These are phyloP conservation scores for Venturia asperata DNA, from an alignment of 2,329 filamentous ascomycete species.

Conservation along the genomic window DNA sequence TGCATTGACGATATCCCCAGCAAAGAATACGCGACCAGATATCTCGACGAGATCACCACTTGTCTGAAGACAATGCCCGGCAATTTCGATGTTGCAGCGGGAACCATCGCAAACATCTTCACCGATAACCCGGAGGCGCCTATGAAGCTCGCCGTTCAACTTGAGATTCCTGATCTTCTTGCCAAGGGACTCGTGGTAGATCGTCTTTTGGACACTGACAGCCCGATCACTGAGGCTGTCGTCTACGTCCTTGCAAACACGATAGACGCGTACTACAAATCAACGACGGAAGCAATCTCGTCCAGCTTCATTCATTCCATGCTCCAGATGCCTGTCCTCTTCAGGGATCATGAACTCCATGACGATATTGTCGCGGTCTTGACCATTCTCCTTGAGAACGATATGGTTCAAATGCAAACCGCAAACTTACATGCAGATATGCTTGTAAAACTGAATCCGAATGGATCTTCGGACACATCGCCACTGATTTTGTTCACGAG, in stretches of 20 bases:
- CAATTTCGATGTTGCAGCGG: constrained; percentile 12
- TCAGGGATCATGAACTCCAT: neutral
- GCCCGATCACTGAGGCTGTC: neutral
- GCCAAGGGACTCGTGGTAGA: constrained; percentile 3
- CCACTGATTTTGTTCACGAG: neutral
- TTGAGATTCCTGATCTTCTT: neutral
- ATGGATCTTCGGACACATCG: neutral
- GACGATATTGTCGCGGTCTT: neutral
- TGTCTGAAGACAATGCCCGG: neutral
- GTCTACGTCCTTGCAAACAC: neutral
- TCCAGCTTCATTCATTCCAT: neutral
- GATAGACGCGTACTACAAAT: neutral
- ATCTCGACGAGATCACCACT: neutral
- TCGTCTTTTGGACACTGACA: neutral
- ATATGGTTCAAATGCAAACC: neutral
- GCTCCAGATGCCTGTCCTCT: neutral
- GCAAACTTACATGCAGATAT: neutral
- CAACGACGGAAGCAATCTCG: neutral
- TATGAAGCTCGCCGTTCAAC: neutral
- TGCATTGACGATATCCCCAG: constrained; percentile 1
- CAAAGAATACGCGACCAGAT: constrained; percentile 3
- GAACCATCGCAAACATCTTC: constrained; percentile 1
- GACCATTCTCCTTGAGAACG: neutral
- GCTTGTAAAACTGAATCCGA: neutral
- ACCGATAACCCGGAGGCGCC: neutral